Conservation (phyloP, 2,329 filamentous ascomycete genomes). For the Sporothrix schenckii region DNA sequence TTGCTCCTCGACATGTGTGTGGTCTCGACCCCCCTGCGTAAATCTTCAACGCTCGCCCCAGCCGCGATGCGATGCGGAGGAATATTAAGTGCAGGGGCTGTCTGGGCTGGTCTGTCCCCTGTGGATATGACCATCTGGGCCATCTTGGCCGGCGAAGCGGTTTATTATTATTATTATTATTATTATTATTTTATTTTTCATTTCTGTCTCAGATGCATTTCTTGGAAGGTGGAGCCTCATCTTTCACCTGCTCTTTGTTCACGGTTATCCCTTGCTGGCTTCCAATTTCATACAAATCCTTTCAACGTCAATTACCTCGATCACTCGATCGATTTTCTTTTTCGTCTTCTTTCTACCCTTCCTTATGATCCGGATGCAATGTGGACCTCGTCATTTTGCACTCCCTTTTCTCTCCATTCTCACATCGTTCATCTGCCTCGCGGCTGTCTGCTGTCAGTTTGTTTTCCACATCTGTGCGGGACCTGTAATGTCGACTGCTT, state of each 20-base stretch:
- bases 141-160: too few species aligned
- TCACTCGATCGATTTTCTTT: neutral
- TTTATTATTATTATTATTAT: neutral
- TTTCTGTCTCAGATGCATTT: slow-evolving; percentile 19
- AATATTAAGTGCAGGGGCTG: slow-evolving; percentile 7
- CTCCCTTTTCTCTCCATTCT: too few species aligned
- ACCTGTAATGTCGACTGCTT: neutral
- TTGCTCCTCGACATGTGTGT: neutral
- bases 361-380: neutral
- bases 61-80: neutral
- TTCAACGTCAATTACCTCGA: neutral
- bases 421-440: neutral
- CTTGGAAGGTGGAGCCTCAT: neutral
- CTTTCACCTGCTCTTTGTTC: neutral
- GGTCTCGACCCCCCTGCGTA: slow-evolving; percentile 1
- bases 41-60: slow-evolving; percentile 1
- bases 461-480: neutral
- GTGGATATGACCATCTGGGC: neutral
- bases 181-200: too few species aligned
- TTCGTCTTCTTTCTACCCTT: neutral
- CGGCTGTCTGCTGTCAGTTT: neutral
- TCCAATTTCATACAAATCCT: neutral
- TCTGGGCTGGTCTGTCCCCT: neutral
- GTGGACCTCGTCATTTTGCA: neutral
- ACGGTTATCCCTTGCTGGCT: neutral